phyloP scores from a whole-genome alignment of 1,284 basidiomycete genomes.

The Puccinia horiana region DNA sequence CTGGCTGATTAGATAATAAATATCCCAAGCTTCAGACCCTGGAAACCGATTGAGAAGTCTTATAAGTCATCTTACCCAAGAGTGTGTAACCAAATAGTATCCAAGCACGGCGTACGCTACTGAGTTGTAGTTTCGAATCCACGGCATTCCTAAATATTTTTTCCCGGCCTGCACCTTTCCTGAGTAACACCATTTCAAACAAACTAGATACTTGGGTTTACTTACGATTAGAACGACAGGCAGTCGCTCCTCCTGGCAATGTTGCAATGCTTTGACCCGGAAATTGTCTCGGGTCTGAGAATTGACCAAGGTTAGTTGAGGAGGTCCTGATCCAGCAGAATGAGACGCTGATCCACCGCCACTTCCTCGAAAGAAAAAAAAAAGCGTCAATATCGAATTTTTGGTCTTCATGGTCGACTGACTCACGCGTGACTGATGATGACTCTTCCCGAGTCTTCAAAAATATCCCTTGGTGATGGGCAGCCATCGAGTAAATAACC shows the following conservation, averaged over 20 bases:
- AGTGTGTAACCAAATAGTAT: conserved; percentile 42
- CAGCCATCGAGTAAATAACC: conserved; percentile 40
- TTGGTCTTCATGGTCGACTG: not conserved
- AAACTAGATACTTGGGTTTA: not conserved
- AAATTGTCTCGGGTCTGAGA: conserved; percentile 18
- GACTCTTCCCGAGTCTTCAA: conserved; percentile 36
- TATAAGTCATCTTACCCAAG: conserved; percentile 25
- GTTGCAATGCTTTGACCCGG: conserved; percentile 23
- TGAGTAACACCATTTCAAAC: not conserved
- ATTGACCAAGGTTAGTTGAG: conserved; percentile 21
- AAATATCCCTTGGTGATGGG: conserved; percentile 37
- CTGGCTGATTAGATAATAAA: conserved; percentile 18
- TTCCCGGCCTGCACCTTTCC: conserved; percentile 13
- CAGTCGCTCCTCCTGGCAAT: conserved; percentile 17
- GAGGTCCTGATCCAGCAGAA: not conserved
- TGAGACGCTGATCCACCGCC: conserved; percentile 32
- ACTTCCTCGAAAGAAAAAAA: conserved; percentile 20
- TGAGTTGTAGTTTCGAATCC: conserved; percentile 14
- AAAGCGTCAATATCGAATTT: not conserved
- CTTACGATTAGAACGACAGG: conserved; percentile 44
- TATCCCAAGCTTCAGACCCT: not conserved
- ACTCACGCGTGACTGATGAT: conserved; percentile 46
- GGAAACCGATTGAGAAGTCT: not conserved
- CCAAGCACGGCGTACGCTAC: conserved; percentile 38
- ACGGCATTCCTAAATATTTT: conserved; percentile 42